Conservation (phyloP, 148 eudicot species). For the Rhododendron ferrugineum region DNA sequence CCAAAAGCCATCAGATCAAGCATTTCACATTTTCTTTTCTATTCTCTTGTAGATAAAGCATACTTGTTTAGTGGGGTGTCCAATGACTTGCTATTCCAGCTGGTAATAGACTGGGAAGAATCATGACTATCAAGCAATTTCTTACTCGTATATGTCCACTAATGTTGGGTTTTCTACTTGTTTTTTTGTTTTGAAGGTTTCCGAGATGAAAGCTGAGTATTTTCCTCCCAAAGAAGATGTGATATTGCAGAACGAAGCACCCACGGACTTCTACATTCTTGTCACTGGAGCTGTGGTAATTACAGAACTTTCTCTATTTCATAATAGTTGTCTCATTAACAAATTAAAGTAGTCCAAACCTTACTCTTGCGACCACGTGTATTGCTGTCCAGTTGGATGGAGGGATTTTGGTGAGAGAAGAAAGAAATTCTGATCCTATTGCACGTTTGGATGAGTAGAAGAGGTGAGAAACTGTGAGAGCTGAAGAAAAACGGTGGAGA, state of each 20-base stretch:
- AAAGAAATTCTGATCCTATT: not conserved
- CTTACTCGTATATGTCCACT: not conserved
- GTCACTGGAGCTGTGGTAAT: constrained; percentile 75
- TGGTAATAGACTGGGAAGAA: constrained; percentile 42
- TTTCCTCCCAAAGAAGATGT: constrained; percentile 38
- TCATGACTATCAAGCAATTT: not conserved
- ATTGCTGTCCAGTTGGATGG: not conserved
- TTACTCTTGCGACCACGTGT: not conserved
- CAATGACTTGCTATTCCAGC: constrained; percentile 79
- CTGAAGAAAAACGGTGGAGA: not conserved
- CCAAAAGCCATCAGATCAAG: constrained; percentile 85
- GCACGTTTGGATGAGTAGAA: not conserved
- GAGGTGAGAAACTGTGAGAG: not conserved
- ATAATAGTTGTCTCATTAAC: not conserved
- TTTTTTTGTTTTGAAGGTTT: constrained; percentile 38
- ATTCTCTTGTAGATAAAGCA: constrained; percentile 58
- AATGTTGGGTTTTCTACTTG: not conserved
- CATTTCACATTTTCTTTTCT: constrained; percentile 77
- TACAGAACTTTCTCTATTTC: not conserved
- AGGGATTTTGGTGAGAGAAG: not conserved
- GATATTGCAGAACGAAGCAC: constrained; percentile 57
- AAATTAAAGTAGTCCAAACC: not conserved
- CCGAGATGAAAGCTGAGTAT: constrained; percentile 95
- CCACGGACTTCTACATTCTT: constrained; percentile 75
- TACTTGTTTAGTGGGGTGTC: constrained; percentile 80